Evolutionary conservation across 2,329 filamentous ascomycete genomes (phyloP), one percentile per base, ranked within the genome.

Genomic region (Nakataea oryzae): DNA sequence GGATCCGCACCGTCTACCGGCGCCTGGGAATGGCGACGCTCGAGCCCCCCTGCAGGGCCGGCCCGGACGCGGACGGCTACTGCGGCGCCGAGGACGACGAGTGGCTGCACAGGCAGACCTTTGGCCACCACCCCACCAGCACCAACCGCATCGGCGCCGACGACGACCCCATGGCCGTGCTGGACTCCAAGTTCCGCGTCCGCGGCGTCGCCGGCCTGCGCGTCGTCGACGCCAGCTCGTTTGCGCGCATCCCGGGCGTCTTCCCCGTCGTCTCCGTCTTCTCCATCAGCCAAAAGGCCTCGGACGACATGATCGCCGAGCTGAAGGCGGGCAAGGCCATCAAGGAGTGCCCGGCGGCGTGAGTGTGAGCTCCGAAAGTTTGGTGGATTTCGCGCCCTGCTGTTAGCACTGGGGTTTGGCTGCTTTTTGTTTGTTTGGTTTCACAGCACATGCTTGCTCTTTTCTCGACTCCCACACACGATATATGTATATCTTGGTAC

Each of bases 191-290:
- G 57, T 83, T 85, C 68, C 73, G 76, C 21, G 81, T 85, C 2
- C 72, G 77, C 27, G 81, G 81, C 3, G 77, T 82, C 0, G 68
- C 71, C 3, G 76, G 77, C 0, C 70, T 85, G 56, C 73, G 83
- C 29, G 82, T 84, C 12, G 82, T 85, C 4, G 83, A 85, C 72
- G 82, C 80, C 1, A 78, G 74, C 34, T 74, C 77, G 1, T 85
- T 80, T 64, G 79, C 81, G 0, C 74, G 73, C 54, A 80, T 70
- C 21, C 70, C 70, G 1, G 81, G 81, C 0, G 62, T 64, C 11
- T 34, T 77, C 74, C 21, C 83, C 77, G 66, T 76, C 76, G 64
- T 79, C 3, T 75, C 81, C 4, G 79, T 76, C 0, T 82, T 80
- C 65, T 79, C 84, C 73, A 74, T 54, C 54, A 60, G 58, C 24